Evolutionary conservation across 768 basidiomycete species (phyloP), one percentile per base, ranked within the genome.

Genomic region (Suillus luteus): DNA sequence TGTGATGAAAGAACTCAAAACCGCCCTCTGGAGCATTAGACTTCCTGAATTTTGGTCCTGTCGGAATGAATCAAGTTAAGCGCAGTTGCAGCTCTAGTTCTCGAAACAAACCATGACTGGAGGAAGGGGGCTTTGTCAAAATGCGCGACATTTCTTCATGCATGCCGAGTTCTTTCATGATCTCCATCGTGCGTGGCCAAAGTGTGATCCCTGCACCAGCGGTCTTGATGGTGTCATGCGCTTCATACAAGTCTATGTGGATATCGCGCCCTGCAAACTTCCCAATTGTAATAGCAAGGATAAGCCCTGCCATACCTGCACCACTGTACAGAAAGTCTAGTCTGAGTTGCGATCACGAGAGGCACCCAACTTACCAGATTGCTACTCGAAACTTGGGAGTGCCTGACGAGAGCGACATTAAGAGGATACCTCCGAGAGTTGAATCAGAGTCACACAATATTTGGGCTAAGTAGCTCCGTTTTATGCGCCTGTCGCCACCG

Each of bases 131-230:
- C 60, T 65, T 64, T 54, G 69, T 69, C 3, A 67, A 57, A 31
- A 67, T 48, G 19, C 52, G 55, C 7, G 64, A 63, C 1, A 73
- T 62, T 27, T 73, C 66, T 5, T 62, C 66, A 33, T 68, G 59
- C 12, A 84, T 66, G 1, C 78, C 81, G 57, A 84, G 77, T 27
- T 67, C 64, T 60, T 81, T 73, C 61, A 83, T 68, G 27, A 82
- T 77, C 11, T 69, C 70, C 82, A 79, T 82, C n/a, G 82, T 82
- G 48, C 81, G 72, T 5, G 70, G 68, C 82, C 80, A 82, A 11
- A 82, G 78, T 72, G 80, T 55, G 75, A 81, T 31, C 72, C 83
- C 79, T 2, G 78, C 75, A 3, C 79, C 79, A 38, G 75, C 68
- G 22, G 75, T 73, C 10, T 72, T 77, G 38, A 80, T 73, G 57